phyloP scores from a whole-genome alignment of 768 basidiomycete genomes.

The Trametes villosa region DNA sequence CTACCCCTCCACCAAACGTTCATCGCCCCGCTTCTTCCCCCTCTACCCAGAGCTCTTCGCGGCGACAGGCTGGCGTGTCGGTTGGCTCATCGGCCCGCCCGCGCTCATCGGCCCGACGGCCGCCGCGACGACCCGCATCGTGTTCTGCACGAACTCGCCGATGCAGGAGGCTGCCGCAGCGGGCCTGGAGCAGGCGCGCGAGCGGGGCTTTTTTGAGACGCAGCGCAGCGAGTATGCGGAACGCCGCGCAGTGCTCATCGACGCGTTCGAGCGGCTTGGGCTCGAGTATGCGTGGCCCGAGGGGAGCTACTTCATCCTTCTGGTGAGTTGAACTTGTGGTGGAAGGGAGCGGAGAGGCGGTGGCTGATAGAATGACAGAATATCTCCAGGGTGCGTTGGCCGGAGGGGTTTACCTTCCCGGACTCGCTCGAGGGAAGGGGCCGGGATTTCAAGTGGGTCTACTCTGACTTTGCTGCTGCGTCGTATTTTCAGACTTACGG shows the following conservation, averaged over 20 bases:
- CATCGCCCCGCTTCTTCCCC: not conserved
- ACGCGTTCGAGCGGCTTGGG: slow-evolving; percentile 80
- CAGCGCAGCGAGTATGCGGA: slow-evolving; percentile 81
- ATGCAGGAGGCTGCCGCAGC: slow-evolving; percentile 91
- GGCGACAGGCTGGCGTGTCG: slow-evolving; percentile 96
- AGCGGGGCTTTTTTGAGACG: slow-evolving; percentile 75
- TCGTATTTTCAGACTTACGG: not conserved
- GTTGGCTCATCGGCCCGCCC: slow-evolving; percentile 90
- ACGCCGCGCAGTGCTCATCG: slow-evolving; percentile 69
- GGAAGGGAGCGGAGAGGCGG: not conserved
- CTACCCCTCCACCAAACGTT: not conserved
- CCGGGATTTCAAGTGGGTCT: slow-evolving; percentile 76
- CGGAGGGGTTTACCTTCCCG: slow-evolving; percentile 84
- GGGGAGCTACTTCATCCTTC: slow-evolving; percentile 88
- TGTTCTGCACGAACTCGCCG: slow-evolving; percentile 93
- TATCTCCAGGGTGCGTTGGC: slow-evolving; percentile 72
- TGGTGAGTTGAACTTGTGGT: slow-evolving; percentile 58
- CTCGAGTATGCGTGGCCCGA: slow-evolving; percentile 85
- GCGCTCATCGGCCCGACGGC: slow-evolving; percentile 83
- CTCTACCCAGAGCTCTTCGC: slow-evolving; percentile 82
- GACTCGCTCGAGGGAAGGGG: slow-evolving; percentile 75
- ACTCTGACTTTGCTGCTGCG: not conserved
- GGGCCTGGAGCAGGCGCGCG: slow-evolving; percentile 77
- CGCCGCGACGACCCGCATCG: slow-evolving; percentile 89
- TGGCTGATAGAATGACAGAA: slow-evolving; percentile 50